Conservation (phyloP, 257 asterid species). For the Coffea eugenioides region DNA sequence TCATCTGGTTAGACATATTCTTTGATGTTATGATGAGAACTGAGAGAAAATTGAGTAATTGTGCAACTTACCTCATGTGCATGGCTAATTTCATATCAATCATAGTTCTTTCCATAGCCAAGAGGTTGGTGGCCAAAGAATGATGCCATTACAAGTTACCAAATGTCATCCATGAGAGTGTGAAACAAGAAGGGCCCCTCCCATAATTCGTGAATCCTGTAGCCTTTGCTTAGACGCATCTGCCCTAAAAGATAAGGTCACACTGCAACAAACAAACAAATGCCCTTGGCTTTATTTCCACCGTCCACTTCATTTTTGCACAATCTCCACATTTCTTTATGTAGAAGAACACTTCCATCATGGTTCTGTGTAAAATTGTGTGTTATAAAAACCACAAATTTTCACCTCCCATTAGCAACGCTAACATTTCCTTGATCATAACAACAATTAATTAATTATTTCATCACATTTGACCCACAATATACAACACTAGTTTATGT, state of each 20-base stretch:
- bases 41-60: neutral
- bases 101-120: too few relatives aligned
- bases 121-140: neutral
- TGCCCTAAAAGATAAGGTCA: neutral
- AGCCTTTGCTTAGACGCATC: slow-evolving; percentile 18
- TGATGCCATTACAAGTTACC: neutral
- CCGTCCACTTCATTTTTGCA: slow-evolving; percentile 7
- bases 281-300: neutral
- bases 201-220: slow-evolving; percentile 9
- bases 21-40: neutral
- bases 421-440: neutral
- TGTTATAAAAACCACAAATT: neutral
- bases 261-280: slow-evolving; percentile 12
- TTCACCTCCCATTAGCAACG: neutral
- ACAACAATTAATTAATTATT: too few relatives aligned
- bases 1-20: neutral
- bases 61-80: too few relatives aligned
- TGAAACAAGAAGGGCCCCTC: slow-evolving; percentile 5
- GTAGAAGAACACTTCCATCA: neutral
- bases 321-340: neutral
- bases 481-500: neutral
- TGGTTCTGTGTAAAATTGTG: neutral
- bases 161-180: neutral
- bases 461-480: too few relatives aligned
- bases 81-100: neutral